Evolutionary conservation across 2,329 filamentous ascomycete genomes (phyloP).

Genomic region (Hirsutella thompsonii): DNA sequence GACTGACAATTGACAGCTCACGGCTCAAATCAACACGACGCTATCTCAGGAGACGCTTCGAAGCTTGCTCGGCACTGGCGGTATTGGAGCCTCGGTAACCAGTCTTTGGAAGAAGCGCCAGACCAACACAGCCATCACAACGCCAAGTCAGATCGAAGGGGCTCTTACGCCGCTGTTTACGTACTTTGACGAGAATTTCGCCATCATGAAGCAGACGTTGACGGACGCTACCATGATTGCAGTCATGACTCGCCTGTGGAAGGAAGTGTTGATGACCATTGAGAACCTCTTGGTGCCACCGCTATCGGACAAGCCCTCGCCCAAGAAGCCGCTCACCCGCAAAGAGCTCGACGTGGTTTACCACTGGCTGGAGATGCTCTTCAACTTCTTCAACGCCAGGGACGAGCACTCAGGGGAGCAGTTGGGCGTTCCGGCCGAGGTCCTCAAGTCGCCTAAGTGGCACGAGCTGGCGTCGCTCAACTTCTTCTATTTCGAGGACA

Average conservation of each 20-base stretch:
- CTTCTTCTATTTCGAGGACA: slow-evolving; percentile 96
- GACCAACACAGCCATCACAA: slow-evolving; percentile 43
- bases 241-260: slow-evolving; percentile 97
- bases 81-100: slow-evolving; percentile 59
- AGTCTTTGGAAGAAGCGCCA: slow-evolving; percentile 52
- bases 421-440: slow-evolving; percentile 77
- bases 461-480: slow-evolving; percentile 92
- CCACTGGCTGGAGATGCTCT: slow-evolving; percentile 81
- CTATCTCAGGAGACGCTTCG: slow-evolving; percentile 73
- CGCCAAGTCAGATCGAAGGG: slow-evolving; percentile 62
- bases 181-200: slow-evolving; percentile 98
- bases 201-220: slow-evolving; percentile 94
- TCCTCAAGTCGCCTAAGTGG: slow-evolving; percentile 95
- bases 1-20: slow-evolving; percentile 44
- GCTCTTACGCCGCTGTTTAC: slow-evolving; percentile 75
- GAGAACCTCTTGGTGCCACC: slow-evolving; percentile 85
- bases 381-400: slow-evolving; percentile 88
- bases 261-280: slow-evolving; percentile 86
- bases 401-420: slow-evolving; percentile 73
- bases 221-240: slow-evolving; percentile 95
- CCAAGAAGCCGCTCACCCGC: slow-evolving; percentile 69
- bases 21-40: slow-evolving; percentile 81
- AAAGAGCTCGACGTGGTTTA: slow-evolving; percentile 92
- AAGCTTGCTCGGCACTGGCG: slow-evolving; percentile 56
- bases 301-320: slow-evolving; percentile 84